Evolutionary conservation across 208 protist species (phyloP).

Genomic region (Trypanosoma grayi): DNA sequence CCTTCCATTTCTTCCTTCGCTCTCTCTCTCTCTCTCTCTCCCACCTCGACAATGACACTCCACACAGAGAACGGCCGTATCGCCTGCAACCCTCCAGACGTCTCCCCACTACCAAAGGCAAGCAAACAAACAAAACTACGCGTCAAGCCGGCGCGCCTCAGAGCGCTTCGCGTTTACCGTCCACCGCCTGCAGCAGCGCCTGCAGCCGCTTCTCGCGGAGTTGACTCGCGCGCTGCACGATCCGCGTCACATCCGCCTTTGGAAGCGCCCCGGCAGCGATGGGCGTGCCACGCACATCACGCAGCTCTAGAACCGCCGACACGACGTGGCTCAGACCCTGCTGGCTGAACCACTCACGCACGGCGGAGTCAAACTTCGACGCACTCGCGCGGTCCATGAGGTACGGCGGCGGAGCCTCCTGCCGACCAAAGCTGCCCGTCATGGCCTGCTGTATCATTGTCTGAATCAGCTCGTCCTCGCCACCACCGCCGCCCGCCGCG

Average conservation of each 20-base stretch:
- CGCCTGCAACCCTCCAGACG: too few species aligned
- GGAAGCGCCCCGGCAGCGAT: constrained; percentile 15
- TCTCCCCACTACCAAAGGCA: not conserved
- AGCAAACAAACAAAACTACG: constrained; percentile 7
- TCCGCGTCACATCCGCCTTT: constrained; percentile 33
- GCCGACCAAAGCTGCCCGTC: constrained; percentile 32
- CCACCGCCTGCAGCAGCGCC: constrained; percentile 54
- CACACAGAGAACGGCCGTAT: too few species aligned
- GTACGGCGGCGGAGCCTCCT: constrained; percentile 41
- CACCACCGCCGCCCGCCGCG: not conserved
- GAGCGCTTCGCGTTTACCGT: constrained; percentile 42
- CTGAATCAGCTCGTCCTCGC: constrained; percentile 46
- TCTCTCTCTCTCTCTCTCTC: not conserved
- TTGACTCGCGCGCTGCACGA: constrained; percentile 30
- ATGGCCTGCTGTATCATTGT: constrained; percentile 72
- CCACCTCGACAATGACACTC: not conserved
- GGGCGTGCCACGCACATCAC: constrained; percentile 35
- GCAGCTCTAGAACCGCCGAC: constrained; percentile 58
- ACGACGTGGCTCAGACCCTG: constrained; percentile 73
- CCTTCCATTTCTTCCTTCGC: not conserved
- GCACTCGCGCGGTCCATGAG: constrained; percentile 79
- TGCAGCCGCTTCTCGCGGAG: constrained; percentile 38
- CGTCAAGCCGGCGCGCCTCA: constrained; percentile 1
- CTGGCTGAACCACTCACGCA: constrained; percentile 83
- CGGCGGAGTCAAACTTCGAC: constrained; percentile 82